phyloP scores from a whole-genome alignment of 768 basidiomycete species.

The Lactifluus hygrophoroides region DNA sequence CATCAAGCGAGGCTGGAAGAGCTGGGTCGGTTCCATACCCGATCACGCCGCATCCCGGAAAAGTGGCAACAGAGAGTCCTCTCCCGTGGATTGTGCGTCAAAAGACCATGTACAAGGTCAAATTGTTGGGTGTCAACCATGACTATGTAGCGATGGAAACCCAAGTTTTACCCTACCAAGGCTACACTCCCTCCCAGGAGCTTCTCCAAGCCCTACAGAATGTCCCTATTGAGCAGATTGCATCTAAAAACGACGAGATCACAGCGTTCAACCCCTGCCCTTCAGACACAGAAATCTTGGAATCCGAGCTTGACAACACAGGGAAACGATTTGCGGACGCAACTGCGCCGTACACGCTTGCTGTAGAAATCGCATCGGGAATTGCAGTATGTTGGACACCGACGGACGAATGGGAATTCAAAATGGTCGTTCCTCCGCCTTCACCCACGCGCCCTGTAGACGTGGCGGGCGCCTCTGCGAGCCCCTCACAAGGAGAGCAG shows the following conservation, averaged over 20 bases:
- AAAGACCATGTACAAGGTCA: constrained; percentile 55
- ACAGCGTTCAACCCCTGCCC: constrained; percentile 48
- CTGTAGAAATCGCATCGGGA: constrained; percentile 60
- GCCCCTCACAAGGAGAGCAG: neutral
- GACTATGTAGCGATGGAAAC: constrained; percentile 43
- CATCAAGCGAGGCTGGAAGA: neutral
- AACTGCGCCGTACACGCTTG: constrained; percentile 56
- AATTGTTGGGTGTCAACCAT: constrained; percentile 51
- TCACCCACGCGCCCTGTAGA: neutral
- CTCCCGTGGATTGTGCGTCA: constrained; percentile 55
- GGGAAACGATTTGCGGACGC: constrained; percentile 39
- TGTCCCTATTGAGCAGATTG: constrained; percentile 19
- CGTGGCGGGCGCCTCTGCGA: neutral
- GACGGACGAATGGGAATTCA: constrained; percentile 65
- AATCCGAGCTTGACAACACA: constrained; percentile 12
- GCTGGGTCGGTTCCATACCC: constrained; percentile 4
- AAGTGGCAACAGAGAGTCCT: neutral
- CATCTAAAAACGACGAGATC: constrained; percentile 27
- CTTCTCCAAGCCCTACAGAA: constrained; percentile 40
- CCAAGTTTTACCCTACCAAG: constrained; percentile 67
- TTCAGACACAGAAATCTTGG: constrained; percentile 3
- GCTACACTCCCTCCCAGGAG: constrained; percentile 45
- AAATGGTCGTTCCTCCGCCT: constrained; percentile 33
- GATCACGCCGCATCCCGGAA: constrained; percentile 8
- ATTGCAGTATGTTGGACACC: constrained; percentile 61